Evolutionary conservation across 2,329 filamentous ascomycete species (phyloP).

Genomic region (Tolypocladium amazonense): DNA sequence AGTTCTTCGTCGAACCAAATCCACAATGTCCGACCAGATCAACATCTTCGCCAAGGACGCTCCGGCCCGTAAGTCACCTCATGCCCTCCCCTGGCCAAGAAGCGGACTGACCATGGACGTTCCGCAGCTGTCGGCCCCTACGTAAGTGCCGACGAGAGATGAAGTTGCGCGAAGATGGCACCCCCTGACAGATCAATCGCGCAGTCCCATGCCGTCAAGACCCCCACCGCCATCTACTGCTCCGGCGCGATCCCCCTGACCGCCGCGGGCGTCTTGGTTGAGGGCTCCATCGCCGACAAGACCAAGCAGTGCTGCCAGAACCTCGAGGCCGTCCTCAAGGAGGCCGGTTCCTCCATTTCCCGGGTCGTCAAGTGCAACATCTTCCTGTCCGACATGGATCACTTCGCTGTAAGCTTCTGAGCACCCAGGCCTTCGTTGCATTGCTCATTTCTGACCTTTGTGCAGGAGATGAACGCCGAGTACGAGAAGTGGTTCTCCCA

Average conservation of each 20-base stretch:
- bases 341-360: slow-evolving; percentile 65
- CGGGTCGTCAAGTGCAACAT: slow-evolving; percentile 87
- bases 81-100: background rate
- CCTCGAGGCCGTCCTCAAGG: slow-evolving; percentile 71
- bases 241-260: slow-evolving; percentile 64
- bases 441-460: background rate
- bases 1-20: slow-evolving; percentile 17
- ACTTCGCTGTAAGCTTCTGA: slow-evolving; percentile 53
- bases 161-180: background rate
- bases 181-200: slow-evolving; percentile 1
- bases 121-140: slow-evolving; percentile 49
- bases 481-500: slow-evolving; percentile 76
- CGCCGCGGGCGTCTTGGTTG: slow-evolving; percentile 41
- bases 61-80: slow-evolving; percentile 38
- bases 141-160: slow-evolving; percentile 29
- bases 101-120: background rate
- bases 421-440: background rate
- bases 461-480: slow-evolving; percentile 66
- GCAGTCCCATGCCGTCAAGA: slow-evolving; percentile 58
- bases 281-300: slow-evolving; percentile 53
- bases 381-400: slow-evolving; percentile 83
- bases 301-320: slow-evolving; percentile 59
- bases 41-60: slow-evolving; percentile 49
- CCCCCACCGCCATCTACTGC: slow-evolving; percentile 54
- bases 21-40: slow-evolving; percentile 36